phyloP scores from a whole-genome alignment of 2,329 filamentous ascomycete genomes.

The Zymoseptoria ardabiliae region DNA sequence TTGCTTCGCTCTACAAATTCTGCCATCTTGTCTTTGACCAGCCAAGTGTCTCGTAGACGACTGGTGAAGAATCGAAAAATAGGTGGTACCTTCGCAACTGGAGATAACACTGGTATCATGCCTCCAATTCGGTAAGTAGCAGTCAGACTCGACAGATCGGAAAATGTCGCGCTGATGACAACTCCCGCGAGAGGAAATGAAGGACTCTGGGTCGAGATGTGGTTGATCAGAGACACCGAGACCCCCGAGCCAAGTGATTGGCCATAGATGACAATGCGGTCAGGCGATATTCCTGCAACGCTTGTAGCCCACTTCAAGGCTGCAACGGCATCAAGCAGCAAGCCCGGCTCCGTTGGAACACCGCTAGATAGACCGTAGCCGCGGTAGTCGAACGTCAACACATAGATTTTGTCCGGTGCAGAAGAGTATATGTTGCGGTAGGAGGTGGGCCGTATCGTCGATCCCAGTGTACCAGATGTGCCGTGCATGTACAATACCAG shows the following conservation, averaged over 20 bases:
- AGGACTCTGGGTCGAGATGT: conserved; percentile 35
- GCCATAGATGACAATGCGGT: conserved; percentile 51
- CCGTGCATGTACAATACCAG: conserved; percentile 59
- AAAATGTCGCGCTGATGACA: conserved; percentile 52
- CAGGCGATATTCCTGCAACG: conserved; percentile 45
- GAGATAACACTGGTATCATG: conserved; percentile 47
- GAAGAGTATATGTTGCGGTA: conserved; percentile 47
- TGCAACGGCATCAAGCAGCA: conserved; percentile 48
- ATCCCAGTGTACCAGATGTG: conserved; percentile 50
- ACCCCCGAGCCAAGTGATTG: conserved; percentile 55
- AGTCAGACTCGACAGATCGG: conserved; percentile 47
- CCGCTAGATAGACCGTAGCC: conserved; percentile 52
- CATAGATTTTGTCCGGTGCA: conserved; percentile 47
- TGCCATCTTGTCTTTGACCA: conserved; percentile 41
- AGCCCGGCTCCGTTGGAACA: conserved; percentile 47
- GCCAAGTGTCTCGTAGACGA: conserved; percentile 47
- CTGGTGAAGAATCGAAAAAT: conserved; percentile 41
- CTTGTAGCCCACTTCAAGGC: conserved; percentile 49
- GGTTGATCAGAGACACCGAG: conserved; percentile 38
- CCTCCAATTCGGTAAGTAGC: conserved; percentile 53
- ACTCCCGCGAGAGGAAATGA: conserved; percentile 47
- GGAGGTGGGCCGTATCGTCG: conserved; percentile 47
- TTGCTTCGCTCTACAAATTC: conserved; percentile 33
- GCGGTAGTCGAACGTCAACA: conserved; percentile 55
- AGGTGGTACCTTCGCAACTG: conserved; percentile 42